Base-by-base conservation (phyloP, 129 eudicot genomes). In the Dittrichia graveolens region DNA sequence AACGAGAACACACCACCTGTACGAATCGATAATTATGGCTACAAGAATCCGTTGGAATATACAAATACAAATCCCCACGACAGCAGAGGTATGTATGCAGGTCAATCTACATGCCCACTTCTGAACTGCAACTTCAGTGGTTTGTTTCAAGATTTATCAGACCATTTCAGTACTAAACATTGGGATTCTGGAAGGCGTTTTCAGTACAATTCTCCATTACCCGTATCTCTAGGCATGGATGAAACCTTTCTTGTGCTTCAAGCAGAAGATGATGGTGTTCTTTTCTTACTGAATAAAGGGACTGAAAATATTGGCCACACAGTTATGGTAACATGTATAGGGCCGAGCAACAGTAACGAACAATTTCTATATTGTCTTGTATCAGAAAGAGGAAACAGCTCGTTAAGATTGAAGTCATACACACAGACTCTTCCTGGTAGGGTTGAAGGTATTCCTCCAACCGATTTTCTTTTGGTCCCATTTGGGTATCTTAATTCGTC, bases 111-210 rank as follows among this genome's bases (percentile, higher is more conserved):
- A 24, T 89, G 96, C 82, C 96, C 96, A 6, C 50, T 86, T 56
- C 77, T 69, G 7, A 78, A 79, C 72, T 89, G 96, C 82, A 76
- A 78, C 69, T 89, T 82, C 78, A 45, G 78, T 11, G 90, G 96
- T 56, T 75, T 90, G 38, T 77, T 83, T 16, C 76, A 60, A 59
- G 86, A 82, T 47, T 14, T 89, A 34, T 84, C 88, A 15, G 73
- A 80, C 31, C 96, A 89, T 73, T 89, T 86, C 80, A 82, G 82
- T 78, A 84, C 82, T 11, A 80, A 89, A 67, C 96, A 89, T 53
- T 82, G 89, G 88, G 96, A 89, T 67, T 80, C 92, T 1, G 92
- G 92, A 59, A 78, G 92, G 50, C 90, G 88, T 40, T 89, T 89
- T 31, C 84, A 74, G 77, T 89, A 89, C 54, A 81, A 82, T 69